phyloP scores from a whole-genome alignment of 2,329 filamentous ascomycete species.

The Calonectria henricotiae region DNA sequence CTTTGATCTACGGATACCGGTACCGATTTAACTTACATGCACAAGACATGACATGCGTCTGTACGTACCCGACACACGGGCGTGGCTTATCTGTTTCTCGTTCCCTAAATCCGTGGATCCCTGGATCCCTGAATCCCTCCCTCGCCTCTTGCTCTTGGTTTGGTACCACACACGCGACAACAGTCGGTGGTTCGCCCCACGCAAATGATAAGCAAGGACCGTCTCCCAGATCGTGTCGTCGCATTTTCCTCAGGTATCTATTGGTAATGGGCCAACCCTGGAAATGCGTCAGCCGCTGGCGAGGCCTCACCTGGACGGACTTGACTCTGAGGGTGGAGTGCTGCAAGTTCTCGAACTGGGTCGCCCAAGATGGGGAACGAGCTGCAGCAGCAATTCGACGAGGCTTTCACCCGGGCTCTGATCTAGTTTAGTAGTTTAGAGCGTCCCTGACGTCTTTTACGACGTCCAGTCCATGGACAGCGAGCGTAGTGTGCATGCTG shows the following conservation, averaged over 20 bases:
- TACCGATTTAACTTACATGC: neutral
- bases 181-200: slow-evolving; percentile 22
- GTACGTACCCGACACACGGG: neutral
- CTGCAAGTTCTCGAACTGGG: slow-evolving; percentile 31
- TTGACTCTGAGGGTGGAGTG: slow-evolving; percentile 14
- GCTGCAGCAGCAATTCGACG: neutral
- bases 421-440: neutral
- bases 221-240: slow-evolving; percentile 16
- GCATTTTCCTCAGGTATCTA: slow-evolving; percentile 30
- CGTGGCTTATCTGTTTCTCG: neutral
- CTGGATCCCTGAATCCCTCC: neutral
- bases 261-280: slow-evolving; percentile 36
- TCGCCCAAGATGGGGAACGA: neutral
- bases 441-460: neutral
- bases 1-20: neutral
- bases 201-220: slow-evolving; percentile 34
- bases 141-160: neutral
- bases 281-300: slow-evolving; percentile 17
- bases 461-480: neutral
- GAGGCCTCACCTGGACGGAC: slow-evolving; percentile 16
- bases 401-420: neutral
- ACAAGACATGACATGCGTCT: neutral
- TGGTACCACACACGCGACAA: slow-evolving; percentile 1
- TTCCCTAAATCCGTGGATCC: neutral
- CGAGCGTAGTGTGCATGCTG: neutral